Evolutionary conservation across 2,329 filamentous ascomycete genomes (phyloP), one percentile per base, ranked within the genome.

Genomic region (Colletotrichum tropicicola): DNA sequence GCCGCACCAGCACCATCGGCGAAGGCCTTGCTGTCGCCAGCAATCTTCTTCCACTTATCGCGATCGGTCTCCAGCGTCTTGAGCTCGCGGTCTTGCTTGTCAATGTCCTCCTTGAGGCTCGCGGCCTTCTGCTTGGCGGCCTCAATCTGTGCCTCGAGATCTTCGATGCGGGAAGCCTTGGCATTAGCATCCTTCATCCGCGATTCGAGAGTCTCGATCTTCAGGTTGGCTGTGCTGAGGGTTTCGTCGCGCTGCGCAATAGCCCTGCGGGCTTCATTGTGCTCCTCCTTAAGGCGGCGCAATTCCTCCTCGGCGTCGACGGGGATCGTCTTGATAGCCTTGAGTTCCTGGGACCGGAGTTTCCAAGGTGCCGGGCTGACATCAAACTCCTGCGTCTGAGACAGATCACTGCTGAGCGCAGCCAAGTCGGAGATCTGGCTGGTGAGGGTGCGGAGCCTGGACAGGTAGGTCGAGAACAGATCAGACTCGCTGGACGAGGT

Each of bases 191-290:
- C 94, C 62, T 90, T 89, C 90, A 96, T 94, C 61, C 93, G 87
- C 7, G 92, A 92, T 76, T 97, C 92, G 37, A 98, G 88, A 41
- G 96, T 92, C 78, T 98, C 95, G 70, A 98, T 97, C 77, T 96
- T 94, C 70, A 98, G 91, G n/a, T 91, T 87, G 23, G 92, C 87
- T 63, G 97, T 95, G 76, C 97, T 94, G 55, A 97, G 87, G 35
- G 91, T 90, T 74, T 94, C 92, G 69, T 97, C 93, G 67, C 91
- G 89, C 68, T 90, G 86, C 1, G 91, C 89, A 61, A 93, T 85
- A 4, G 87, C 84, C 58, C 91, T 89, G 4, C 92, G 91, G 19
- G 91, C 89, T 72, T 95, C 92, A 69, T 90, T 89, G 69, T 96
- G 87, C 69, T 95, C 91, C 56, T 94, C 92, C 71, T 91, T 93